Conservation (phyloP, 2,329 filamentous ascomycete species). For the Diaporthe longicolla region DNA sequence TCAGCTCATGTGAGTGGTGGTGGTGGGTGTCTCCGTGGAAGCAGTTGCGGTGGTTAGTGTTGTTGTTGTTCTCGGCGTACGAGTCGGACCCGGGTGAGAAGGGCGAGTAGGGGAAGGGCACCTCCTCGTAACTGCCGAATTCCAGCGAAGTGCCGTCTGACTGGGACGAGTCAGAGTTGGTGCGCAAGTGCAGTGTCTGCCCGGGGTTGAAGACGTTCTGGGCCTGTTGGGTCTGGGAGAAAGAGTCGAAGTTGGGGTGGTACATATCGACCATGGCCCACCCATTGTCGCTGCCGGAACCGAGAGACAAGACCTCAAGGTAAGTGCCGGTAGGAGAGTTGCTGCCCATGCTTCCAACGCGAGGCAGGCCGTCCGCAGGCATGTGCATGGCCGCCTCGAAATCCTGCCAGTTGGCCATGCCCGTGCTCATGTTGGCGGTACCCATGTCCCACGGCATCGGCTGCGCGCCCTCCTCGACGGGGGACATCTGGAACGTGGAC, state of each 20-base stretch:
- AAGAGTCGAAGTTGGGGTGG: constrained; percentile 79
- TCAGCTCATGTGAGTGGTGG: constrained; percentile 62
- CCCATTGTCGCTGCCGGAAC: constrained; percentile 85
- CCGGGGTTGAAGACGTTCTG: constrained; percentile 89
- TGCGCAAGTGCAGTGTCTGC: constrained; percentile 90
- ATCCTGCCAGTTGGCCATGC: constrained; percentile 84
- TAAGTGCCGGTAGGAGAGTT: constrained; percentile 85
- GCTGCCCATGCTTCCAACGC: constrained; percentile 63
- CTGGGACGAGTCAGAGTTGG: constrained; percentile 86
- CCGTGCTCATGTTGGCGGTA: constrained; percentile 71
- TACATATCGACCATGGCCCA: constrained; percentile 87
- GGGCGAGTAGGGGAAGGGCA: constrained; percentile 80
- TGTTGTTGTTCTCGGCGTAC: constrained; percentile 69
- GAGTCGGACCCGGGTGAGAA: constrained; percentile 88
- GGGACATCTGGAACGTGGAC: constrained; percentile 69
- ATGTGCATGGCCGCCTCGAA: constrained; percentile 75
- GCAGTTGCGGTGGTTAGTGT: constrained; percentile 69
- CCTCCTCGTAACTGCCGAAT: constrained; percentile 86
- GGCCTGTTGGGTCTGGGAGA: constrained; percentile 66
- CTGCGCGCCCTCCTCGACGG: constrained; percentile 68
- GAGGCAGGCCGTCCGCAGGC: constrained; percentile 58
- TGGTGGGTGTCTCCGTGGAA: constrained; percentile 70
- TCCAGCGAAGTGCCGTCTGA: constrained; percentile 78
- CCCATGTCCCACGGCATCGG: constrained; percentile 39
- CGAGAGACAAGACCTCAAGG: constrained; percentile 87